phyloP scores from a whole-genome alignment of 768 basidiomycete species.

The Tulasnella sp. region DNA sequence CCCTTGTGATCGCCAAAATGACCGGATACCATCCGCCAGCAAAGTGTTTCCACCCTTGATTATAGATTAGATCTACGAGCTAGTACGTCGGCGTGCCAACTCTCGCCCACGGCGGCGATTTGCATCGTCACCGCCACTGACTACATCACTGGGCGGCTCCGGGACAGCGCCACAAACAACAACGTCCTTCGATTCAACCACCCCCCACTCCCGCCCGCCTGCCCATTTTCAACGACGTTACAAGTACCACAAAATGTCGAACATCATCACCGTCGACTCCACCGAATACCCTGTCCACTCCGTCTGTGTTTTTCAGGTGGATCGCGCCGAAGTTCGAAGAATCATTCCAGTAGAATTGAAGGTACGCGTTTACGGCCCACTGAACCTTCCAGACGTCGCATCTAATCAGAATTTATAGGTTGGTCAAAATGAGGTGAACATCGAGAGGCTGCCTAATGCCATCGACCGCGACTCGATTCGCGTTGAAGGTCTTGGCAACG shows the following conservation, averaged over 20 bases:
- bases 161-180: not conserved
- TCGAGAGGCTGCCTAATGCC: constrained; percentile 18
- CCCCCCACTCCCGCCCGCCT: not conserved
- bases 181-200: not conserved
- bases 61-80: too few species aligned
- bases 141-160: not conserved
- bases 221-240: not conserved
- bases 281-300: constrained; percentile 12
- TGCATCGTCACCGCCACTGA: not conserved
- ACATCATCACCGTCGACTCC: constrained; percentile 18
- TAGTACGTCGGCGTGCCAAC: too few species aligned
- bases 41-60: too few species aligned
- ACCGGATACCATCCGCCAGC: too few species aligned
- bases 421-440: constrained; percentile 20
- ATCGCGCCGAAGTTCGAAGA: constrained; percentile 19
- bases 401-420: not conserved
- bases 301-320: constrained; percentile 16
- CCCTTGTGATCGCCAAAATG: too few species aligned
- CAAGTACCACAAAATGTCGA: constrained; percentile 13
- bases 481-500: constrained; percentile 22
- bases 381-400: not conserved
- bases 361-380: not conserved
- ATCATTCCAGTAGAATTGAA: constrained; percentile 14
- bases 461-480: constrained; percentile 22
- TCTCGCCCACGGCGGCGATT: too few species aligned